phyloP scores from a whole-genome alignment of 345 rosid species.

The Bruguiera parviflora region DNA sequence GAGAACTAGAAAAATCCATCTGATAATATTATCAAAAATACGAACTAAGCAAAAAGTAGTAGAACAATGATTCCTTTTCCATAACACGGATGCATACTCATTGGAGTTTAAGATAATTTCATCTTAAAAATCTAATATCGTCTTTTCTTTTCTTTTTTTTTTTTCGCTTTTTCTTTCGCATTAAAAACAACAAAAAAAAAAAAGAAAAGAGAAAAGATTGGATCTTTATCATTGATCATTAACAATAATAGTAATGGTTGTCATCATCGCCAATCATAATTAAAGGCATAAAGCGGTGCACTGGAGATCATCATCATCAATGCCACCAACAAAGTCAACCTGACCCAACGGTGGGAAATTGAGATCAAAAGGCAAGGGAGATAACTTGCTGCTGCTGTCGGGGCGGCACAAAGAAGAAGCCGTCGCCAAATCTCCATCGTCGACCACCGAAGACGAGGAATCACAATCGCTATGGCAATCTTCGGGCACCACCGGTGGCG shows the following conservation, averaged over 20 bases:
- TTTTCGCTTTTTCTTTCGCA: conserved; percentile 17
- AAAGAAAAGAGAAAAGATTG: conserved; percentile 4
- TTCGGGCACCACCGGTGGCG: conserved; percentile 65
- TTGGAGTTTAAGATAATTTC: conserved; percentile 17
- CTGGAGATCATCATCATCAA: conserved; percentile 58
- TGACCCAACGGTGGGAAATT: conserved; percentile 82
- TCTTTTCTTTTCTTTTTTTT: background rate
- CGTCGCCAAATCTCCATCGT: conserved; percentile 52
- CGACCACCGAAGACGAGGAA: conserved; percentile 85
- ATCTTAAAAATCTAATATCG: conserved; percentile 26
- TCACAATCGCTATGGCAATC: conserved; percentile 94
- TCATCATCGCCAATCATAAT: conserved; percentile 16
- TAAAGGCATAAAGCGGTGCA: conserved; percentile 84
- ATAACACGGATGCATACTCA: conserved; percentile 6
- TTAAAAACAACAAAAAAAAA: conserved; percentile 16
- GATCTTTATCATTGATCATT: conserved; percentile 5
- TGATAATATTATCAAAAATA: background rate
- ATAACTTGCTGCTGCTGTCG: conserved; percentile 12
- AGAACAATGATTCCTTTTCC: background rate
- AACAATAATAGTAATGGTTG: conserved; percentile 1
- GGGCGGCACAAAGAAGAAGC: conserved; percentile 35
- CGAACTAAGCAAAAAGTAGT: background rate
- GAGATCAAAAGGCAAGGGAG: conserved; percentile 69
- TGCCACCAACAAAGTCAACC: conserved; percentile 43
- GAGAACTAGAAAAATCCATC: too few species aligned